phyloP scores from a whole-genome alignment of 2,329 filamentous ascomycete genomes.

The Thielaviopsis musarum region DNA sequence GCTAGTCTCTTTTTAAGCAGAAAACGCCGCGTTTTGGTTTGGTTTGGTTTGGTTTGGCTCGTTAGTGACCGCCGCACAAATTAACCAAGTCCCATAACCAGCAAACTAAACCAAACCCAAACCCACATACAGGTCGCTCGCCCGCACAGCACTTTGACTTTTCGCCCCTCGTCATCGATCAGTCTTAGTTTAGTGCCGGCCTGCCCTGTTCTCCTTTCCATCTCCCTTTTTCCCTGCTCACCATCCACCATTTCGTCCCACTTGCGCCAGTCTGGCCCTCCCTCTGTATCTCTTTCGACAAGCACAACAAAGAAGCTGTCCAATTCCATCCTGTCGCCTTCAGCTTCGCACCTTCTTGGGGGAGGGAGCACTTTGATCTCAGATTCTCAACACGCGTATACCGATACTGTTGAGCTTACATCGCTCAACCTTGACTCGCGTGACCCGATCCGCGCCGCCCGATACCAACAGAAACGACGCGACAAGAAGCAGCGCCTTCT shows the following conservation, averaged over 20 bases:
- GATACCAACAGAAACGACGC: constrained; percentile 29
- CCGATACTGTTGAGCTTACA: constrained; percentile 26
- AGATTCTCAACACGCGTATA: background rate
- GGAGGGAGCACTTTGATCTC: constrained; percentile 7
- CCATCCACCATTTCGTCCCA: constrained; percentile 22
- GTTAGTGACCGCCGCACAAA: background rate
- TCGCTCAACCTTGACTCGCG: constrained; percentile 15
- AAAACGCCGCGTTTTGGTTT: background rate
- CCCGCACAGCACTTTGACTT: background rate
- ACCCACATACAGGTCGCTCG: background rate
- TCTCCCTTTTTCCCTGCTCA: background rate
- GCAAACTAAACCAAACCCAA: background rate
- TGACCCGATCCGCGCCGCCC: constrained; percentile 18
- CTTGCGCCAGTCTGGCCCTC: constrained; percentile 21
- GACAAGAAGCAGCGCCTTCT: constrained; percentile 56
- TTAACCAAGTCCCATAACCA: background rate
- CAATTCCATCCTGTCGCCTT: constrained; percentile 2
- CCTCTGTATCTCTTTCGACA: constrained; percentile 18
- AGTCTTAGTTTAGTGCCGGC: background rate
- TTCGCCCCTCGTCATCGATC: constrained; percentile 1
- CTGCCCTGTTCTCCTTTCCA: background rate
- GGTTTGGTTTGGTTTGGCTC: background rate
- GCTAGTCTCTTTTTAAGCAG: background rate
- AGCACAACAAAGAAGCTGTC: constrained; percentile 2
- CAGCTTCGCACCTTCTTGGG: constrained; percentile 8